Evolutionary conservation across 2,329 filamentous ascomycete species (phyloP).

Genomic region (Albifimbria verrucaria): DNA sequence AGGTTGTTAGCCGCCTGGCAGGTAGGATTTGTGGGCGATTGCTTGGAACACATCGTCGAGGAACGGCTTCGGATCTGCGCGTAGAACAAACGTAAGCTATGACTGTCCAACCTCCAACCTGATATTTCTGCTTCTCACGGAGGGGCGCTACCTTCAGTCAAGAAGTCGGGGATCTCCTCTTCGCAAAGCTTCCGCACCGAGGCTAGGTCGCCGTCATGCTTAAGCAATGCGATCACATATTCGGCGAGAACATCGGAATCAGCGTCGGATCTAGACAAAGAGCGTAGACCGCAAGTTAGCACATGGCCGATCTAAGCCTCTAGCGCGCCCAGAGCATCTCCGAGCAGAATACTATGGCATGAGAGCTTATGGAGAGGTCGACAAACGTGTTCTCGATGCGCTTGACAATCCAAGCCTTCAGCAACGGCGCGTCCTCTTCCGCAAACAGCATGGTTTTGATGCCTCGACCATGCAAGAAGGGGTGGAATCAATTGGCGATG

Average conservation of each 20-base stretch:
- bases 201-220: constrained; percentile 63
- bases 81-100: constrained; percentile 7
- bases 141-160: constrained; percentile 55
- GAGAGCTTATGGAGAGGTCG: constrained; percentile 5
- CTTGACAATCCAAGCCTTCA: constrained; percentile 77
- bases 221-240: constrained; percentile 75
- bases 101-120: no score
- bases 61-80: constrained; percentile 45
- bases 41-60: constrained; percentile 69
- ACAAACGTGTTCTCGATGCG: constrained; percentile 71
- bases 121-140: no score
- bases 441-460: constrained; percentile 55
- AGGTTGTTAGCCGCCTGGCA: constrained; percentile 49
- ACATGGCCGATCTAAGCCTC: no score
- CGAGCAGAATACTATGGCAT: constrained; percentile 8
- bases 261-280: constrained; percentile 63
- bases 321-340: no score
- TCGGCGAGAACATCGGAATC: constrained; percentile 80
- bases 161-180: constrained; percentile 70
- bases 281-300: no score
- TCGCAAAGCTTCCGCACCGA: constrained; percentile 66
- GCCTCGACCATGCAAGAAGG: not conserved
- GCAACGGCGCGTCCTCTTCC: constrained; percentile 57
- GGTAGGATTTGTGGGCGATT: constrained; percentile 59
- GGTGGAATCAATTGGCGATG: no score